Base-by-base conservation (phyloP, 257 asterid genomes). In the Anisodus acutangulus region DNA sequence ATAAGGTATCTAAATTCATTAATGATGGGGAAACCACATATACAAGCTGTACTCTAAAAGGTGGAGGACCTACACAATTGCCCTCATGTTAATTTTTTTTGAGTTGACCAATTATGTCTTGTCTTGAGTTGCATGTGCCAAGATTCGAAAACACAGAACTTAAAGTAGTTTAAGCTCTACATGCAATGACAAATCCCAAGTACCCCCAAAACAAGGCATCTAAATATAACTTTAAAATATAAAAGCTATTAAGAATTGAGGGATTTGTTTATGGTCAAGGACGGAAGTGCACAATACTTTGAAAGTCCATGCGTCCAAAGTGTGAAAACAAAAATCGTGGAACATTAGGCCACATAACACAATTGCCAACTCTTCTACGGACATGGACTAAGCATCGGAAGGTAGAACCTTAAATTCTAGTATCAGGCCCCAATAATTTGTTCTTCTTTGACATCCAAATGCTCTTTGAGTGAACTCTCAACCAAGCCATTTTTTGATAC, bases 361-460 rank as follows among this genome's bases (percentile, higher is more conserved):
- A 49, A 49, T 49, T 49, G 54, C 54, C 7, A 49, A 49, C 54
- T 49, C 54, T 49, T 49, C 11, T 49, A 49, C 8, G 54, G 54
- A 49, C 12, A 49, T 8, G 54, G 54, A 49, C 54, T 49, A 1
- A 49, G 51, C 51, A 47, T 47, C 2, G 51, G 11, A 49, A 8
- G 12, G 3, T 49, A 49, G 76, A 67, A 37, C 49, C 15, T 67
- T 13, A 13, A 67, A 6, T 67, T 67, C 22, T 67, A 13, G 74
- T 13, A 67, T 67, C 22, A 67, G 6, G 74, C 22, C 49, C 72
- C 74, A 67, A 6, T 13, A 67, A 6, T 67, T 67, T 13, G 22
- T 67, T 67, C 74, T 67, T 35, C 74, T 67, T 9, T 37, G 49
- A 35, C 74, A 37, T 67, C 74, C 49, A 67, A 67, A 35, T 67